These are phyloP conservation scores for Monosporascus sp. DNA, from an alignment of 2,329 filamentous ascomycete species.

Conservation along the genomic window DNA sequence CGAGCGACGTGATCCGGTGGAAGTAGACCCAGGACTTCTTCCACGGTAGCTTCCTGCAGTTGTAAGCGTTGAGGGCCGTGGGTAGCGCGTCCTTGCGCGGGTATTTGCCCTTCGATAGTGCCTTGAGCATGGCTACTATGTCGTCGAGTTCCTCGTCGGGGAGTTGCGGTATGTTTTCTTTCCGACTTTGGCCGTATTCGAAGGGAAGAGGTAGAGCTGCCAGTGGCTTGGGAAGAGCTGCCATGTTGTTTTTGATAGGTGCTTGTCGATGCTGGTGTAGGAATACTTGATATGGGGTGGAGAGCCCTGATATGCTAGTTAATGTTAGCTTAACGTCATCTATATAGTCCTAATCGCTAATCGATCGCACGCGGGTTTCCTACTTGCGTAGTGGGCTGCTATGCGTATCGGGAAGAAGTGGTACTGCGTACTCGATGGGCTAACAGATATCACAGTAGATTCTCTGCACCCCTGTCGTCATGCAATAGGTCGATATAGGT, in stretches of 20 bases:
- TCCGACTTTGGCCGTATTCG: neutral
- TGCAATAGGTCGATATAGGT: too few relatives aligned
- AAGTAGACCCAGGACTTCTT: conserved; percentile 14
- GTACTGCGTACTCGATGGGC: too few relatives aligned
- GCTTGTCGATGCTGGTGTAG: too few relatives aligned
- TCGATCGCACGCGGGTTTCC: too few relatives aligned
- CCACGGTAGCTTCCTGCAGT: conserved; percentile 4
- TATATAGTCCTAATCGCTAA: too few relatives aligned
- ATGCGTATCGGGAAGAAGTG: neutral
- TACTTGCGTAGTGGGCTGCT: neutral
- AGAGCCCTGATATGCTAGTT: too few relatives aligned
- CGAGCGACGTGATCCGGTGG: conserved; percentile 8
- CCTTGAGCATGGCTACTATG: conserved; percentile 8
- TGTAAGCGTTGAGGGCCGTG: conserved; percentile 15
- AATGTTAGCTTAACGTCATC: too few relatives aligned
- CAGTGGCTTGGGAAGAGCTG: too few relatives aligned
- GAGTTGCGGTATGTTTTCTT: conserved; percentile 4
- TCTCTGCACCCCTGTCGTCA: too few relatives aligned
- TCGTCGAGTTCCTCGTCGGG: conserved; percentile 6
- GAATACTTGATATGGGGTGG: too few relatives aligned
- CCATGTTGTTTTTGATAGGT: too few relatives aligned
- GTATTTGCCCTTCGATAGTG: conserved; percentile 8
- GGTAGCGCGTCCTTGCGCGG: conserved; percentile 13
- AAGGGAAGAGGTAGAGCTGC: conserved; percentile 1
- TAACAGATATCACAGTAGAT: too few relatives aligned